Evolutionary conservation across 352 stramenopile genomes (phyloP).

Genomic region (Phytophthora agathidicida): DNA sequence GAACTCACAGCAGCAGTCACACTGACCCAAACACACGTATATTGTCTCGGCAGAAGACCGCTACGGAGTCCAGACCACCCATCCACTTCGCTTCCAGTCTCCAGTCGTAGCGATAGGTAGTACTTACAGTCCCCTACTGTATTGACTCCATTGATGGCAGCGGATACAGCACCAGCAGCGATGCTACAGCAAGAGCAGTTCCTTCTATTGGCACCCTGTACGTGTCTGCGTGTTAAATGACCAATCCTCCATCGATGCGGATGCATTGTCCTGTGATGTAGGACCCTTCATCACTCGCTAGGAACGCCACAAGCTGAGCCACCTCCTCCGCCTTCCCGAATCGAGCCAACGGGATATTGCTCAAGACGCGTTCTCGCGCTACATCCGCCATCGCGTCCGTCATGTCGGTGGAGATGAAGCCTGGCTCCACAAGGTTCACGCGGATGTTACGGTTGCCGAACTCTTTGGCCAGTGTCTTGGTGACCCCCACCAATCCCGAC

Average conservation of each 20-base stretch:
- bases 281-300: conserved; percentile 71
- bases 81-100: conserved; percentile 24
- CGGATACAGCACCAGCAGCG: conserved; percentile 12
- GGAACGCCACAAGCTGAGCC: conserved; percentile 79
- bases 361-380: conserved; percentile 52
- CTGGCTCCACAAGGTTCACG: conserved; percentile 89
- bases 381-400: conserved; percentile 61
- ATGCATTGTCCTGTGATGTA: conserved; percentile 90
- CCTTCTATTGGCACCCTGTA: background rate
- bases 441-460: conserved; percentile 84
- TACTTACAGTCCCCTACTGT: conserved; percentile 25
- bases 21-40: background rate
- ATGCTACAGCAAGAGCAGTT: conserved; percentile 1
- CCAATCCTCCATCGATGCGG: conserved; percentile 76
- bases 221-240: conserved; percentile 48
- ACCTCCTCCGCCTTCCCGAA: conserved; percentile 77
- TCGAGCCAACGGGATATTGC: conserved; percentile 62
- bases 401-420: conserved; percentile 88
- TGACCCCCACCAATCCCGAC: conserved; percentile 73
- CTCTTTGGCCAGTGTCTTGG: conserved; percentile 84
- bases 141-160: conserved; percentile 16
- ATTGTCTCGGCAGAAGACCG: conserved; percentile 14
- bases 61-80: conserved; percentile 20
- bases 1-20: background rate
- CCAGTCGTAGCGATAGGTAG: conserved; percentile 28